phyloP scores from a whole-genome alignment of 164 flowering plant species.

The Sextonia rubra region DNA sequence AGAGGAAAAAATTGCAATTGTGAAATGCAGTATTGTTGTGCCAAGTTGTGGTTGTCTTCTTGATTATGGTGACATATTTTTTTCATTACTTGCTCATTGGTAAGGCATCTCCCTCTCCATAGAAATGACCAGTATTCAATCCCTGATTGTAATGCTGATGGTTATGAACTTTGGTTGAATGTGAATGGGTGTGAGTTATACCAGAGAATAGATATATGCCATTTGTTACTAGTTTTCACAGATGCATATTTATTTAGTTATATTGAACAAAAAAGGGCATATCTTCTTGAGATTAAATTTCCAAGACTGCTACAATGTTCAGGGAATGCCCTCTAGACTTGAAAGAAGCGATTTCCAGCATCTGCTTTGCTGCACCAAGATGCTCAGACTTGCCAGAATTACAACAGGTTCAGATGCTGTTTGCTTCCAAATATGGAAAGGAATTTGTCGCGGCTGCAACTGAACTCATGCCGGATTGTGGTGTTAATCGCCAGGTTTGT shows the following conservation, averaged over 20 bases:
- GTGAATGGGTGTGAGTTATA: too few relatives aligned
- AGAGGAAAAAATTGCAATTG: too few relatives aligned
- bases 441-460: conserved; percentile 90
- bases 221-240: neutral
- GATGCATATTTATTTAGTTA: neutral
- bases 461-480: conserved; percentile 90
- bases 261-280: too few relatives aligned
- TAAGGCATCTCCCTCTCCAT: too few relatives aligned
- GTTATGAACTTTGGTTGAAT: too few relatives aligned
- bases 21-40: neutral
- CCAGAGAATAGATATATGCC: neutral
- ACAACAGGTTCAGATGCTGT: conserved; percentile 76
- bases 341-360: conserved; percentile 92
- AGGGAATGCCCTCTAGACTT: conserved; percentile 97
- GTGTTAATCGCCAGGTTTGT: conserved; percentile 91
- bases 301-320: conserved; percentile 12
- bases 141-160: too few relatives aligned
- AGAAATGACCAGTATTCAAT: too few relatives aligned
- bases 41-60: neutral
- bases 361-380: conserved; percentile 98
- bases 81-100: too few relatives aligned
- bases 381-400: conserved; percentile 94
- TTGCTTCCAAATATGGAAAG: conserved; percentile 82
- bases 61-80: too few relatives aligned
- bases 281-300: neutral